Evolutionary conservation across 2,329 filamentous ascomycete genomes (phyloP).

Genomic region (Neofusicoccum sp.): DNA sequence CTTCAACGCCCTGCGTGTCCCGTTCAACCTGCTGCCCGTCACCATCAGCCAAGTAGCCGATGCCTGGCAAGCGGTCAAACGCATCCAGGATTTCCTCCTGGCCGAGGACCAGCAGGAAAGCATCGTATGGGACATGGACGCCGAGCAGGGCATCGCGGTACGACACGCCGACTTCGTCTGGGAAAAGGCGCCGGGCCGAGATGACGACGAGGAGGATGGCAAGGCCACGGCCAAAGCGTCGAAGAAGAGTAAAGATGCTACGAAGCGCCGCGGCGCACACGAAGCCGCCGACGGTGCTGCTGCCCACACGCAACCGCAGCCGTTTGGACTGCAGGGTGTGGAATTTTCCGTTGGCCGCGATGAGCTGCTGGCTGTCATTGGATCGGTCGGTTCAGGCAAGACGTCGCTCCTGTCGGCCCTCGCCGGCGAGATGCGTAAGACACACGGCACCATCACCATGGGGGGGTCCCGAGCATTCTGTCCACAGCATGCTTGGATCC

Average conservation of each 20-base stretch:
- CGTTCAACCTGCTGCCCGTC: slow-evolving; percentile 82
- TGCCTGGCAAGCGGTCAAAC: slow-evolving; percentile 60
- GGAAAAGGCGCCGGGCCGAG: slow-evolving; percentile 65
- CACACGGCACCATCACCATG: slow-evolving; percentile 64
- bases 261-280: slow-evolving; percentile 49
- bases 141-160: slow-evolving; percentile 63
- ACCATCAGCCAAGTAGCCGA: slow-evolving; percentile 89
- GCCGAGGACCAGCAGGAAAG: slow-evolving; percentile 80
- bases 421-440: slow-evolving; percentile 84
- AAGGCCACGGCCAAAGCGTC: slow-evolving; percentile 32
- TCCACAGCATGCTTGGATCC: slow-evolving; percentile 65
- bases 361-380: slow-evolving; percentile 73
- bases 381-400: slow-evolving; percentile 77
- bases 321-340: slow-evolving; percentile 53
- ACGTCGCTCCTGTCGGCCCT: slow-evolving; percentile 77
- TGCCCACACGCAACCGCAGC: slow-evolving; percentile 30
- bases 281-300: slow-evolving; percentile 25
- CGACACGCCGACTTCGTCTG: slow-evolving; percentile 78
- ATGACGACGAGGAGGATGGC: slow-evolving; percentile 30
- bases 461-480: slow-evolving; percentile 46
- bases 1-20: slow-evolving; percentile 88
- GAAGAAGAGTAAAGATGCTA: slow-evolving; percentile 27
- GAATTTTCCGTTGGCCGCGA: slow-evolving; percentile 64
- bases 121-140: slow-evolving; percentile 54
- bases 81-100: slow-evolving; percentile 83